Evolutionary conservation across 495 filamentous ascomycete genomes (phyloP).

Genomic region (Podospora didyma): DNA sequence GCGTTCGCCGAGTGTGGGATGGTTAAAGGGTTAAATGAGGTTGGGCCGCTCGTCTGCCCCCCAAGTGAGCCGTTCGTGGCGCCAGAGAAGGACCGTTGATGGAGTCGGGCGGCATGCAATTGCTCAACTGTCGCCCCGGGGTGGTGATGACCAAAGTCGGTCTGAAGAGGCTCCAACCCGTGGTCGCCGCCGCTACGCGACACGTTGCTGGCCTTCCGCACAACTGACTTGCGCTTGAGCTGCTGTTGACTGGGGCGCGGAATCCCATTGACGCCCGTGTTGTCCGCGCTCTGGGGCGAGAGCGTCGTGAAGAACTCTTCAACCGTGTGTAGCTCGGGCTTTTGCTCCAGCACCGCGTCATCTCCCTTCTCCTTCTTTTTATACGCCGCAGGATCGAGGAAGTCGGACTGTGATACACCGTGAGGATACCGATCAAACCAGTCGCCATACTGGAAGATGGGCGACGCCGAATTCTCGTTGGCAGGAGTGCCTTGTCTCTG

Average conservation of each 20-base stretch:
- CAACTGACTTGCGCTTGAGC: conserved; percentile 42
- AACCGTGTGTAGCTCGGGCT: conserved; percentile 84
- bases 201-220: conserved; percentile 38
- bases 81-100: conserved; percentile 37
- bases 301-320: conserved; percentile 91
- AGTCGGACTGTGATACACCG: conserved; percentile 79
- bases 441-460: conserved; percentile 94
- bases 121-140: conserved; percentile 24
- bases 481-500: conserved; percentile 49
- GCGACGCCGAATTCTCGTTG: conserved; percentile 49
- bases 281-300: conserved; percentile 53
- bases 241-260: conserved; percentile 25
- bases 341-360: conserved; percentile 78
- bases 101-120: conserved; percentile 30
- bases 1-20: conserved; percentile 31
- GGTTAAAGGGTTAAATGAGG: conserved; percentile 37
- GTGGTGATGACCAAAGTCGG: conserved; percentile 33
- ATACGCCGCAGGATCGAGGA: conserved; percentile 68
- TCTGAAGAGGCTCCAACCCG: conserved; percentile 39
- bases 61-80: conserved; percentile 17
- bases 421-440: conserved; percentile 97
- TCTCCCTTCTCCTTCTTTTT: conserved; percentile 69
- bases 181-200: conserved; percentile 32
- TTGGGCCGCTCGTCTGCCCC: conserved; percentile 35
- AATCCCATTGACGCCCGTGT: conserved; percentile 22